A percentile compares a stretch with the other conserved stretches of the same genome.
Evolutionary conservation across 1,284 basidiomycete species (phyloP).

Genomic region (Gomphus bonarii): DNA sequence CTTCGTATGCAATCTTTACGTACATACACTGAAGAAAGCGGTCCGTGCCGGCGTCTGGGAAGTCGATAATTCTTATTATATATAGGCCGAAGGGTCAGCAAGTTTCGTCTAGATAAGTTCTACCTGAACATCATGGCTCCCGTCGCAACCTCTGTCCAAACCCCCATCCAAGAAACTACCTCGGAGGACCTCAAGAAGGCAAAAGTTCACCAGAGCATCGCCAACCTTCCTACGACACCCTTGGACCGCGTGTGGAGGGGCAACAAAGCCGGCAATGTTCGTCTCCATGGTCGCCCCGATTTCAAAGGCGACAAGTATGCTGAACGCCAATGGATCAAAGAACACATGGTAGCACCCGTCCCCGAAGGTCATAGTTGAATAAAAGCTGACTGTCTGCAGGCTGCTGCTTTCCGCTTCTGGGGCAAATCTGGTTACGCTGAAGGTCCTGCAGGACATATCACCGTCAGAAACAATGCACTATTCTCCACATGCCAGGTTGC

Average conservation of each 20-base stretch:
- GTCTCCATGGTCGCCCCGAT: background rate
- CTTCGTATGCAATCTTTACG: too few species aligned
- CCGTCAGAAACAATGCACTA: constrained; percentile 21
- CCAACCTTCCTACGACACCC: background rate
- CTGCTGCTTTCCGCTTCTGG: constrained; percentile 1
- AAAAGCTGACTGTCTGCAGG: background rate
- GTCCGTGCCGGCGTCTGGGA: too few species aligned
- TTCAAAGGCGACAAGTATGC: constrained; percentile 11
- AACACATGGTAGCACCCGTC: constrained; percentile 4
- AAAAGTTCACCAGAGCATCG: background rate
- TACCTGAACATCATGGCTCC: constrained; percentile 2
- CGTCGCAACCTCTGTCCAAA: background rate
- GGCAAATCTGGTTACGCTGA: constrained; percentile 49
- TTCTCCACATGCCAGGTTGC: background rate
- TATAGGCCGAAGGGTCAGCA: background rate
- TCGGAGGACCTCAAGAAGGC: background rate
- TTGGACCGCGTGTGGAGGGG: constrained; percentile 7
- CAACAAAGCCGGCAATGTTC: background rate
- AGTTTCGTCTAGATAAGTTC: background rate
- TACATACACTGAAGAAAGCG: too few species aligned
- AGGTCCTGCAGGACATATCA: constrained; percentile 52
- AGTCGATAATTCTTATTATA: too few species aligned
- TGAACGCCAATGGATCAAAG: constrained; percentile 10
- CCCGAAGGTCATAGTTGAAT: too few species aligned
- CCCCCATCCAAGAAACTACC: background rate